These are phyloP conservation scores for Phlebopus sp. DNA, from an alignment of 1,284 basidiomycete species.

Conservation along the genomic window DNA sequence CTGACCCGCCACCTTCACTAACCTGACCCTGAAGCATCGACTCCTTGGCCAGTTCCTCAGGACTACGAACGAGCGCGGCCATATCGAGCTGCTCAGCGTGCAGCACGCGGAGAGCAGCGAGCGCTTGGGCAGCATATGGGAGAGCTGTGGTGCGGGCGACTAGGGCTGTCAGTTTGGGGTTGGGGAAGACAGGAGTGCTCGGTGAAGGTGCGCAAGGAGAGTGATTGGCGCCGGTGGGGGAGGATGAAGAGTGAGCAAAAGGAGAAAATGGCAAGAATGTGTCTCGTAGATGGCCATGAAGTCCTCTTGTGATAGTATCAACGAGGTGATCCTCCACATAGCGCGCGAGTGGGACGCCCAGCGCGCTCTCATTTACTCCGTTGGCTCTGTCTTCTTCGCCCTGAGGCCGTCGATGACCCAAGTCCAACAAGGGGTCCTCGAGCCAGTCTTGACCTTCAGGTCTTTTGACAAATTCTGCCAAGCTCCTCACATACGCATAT, in stretches of 20 bases:
- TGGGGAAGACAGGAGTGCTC: neutral
- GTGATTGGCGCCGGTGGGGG: neutral
- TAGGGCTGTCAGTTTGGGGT: slow-evolving; percentile 8
- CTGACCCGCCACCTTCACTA: slow-evolving; percentile 48
- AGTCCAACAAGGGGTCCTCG: neutral
- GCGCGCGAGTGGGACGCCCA: slow-evolving; percentile 49
- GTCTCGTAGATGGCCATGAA: slow-evolving; percentile 39
- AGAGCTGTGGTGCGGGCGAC: slow-evolving; percentile 12
- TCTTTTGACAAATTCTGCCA: slow-evolving; percentile 61
- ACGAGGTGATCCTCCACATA: slow-evolving; percentile 61
- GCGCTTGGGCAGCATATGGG: slow-evolving; percentile 41
- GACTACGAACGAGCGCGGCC: slow-evolving; percentile 55
- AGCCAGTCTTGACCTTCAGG: neutral
- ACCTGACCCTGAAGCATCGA: slow-evolving; percentile 22
- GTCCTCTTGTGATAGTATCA: slow-evolving; percentile 59
- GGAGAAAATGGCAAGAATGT: slow-evolving; percentile 8
- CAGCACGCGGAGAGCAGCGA: slow-evolving; percentile 42
- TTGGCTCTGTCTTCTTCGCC: neutral
- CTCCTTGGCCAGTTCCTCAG: slow-evolving; percentile 62
- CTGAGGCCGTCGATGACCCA: neutral
- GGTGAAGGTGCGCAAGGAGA: neutral
- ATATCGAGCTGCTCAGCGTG: slow-evolving; percentile 60
- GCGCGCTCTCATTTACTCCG: slow-evolving; percentile 6
- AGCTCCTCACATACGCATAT: slow-evolving; percentile 66
- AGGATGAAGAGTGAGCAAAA: neutral